Evolutionary conservation across 1,284 basidiomycete species (phyloP).

Genomic region (Leccinum proliferum): DNA sequence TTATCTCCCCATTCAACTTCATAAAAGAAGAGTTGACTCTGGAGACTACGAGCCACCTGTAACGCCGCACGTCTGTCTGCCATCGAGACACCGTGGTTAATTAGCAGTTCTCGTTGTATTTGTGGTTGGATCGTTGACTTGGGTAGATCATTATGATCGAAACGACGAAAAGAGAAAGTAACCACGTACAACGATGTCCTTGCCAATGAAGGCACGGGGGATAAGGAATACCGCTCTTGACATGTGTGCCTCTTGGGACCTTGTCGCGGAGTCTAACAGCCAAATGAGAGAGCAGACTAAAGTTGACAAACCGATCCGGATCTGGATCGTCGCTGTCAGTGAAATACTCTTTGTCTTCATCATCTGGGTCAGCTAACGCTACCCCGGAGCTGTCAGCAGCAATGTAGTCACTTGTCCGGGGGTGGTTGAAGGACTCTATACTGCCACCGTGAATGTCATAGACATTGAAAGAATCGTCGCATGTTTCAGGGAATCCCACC

Average conservation of each 20-base stretch:
- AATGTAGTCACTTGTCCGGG: conserved; percentile 20
- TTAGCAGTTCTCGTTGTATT: conserved; percentile 64
- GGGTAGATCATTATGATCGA: conserved; percentile 4
- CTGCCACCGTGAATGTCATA: conserved; percentile 16
- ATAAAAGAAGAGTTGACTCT: conserved; percentile 92
- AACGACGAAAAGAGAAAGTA: not conserved
- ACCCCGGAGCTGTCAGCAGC: conserved; percentile 38
- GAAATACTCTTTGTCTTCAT: conserved; percentile 50
- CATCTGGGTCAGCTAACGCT: conserved; percentile 39
- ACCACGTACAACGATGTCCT: conserved; percentile 83
- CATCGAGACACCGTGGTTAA: conserved; percentile 65
- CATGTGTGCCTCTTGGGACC: conserved; percentile 80
- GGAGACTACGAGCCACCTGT: conserved; percentile 82
- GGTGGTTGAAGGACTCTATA: conserved; percentile 26
- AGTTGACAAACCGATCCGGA: conserved; percentile 79
- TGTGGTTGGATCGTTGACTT: conserved; percentile 80
- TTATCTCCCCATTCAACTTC: conserved; percentile 95
- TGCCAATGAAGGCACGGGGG: conserved; percentile 83
- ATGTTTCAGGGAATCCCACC: conserved; percentile 12
- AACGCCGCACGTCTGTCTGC: conserved; percentile 79
- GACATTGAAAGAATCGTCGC: conserved; percentile 19
- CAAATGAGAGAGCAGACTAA: conserved; percentile 81
- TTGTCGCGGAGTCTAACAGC: conserved; percentile 85
- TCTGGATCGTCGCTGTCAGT: conserved; percentile 72
- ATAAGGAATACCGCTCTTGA: conserved; percentile 88